phyloP scores from a whole-genome alignment of 768 basidiomycete genomes.

The Trametes elegans region DNA sequence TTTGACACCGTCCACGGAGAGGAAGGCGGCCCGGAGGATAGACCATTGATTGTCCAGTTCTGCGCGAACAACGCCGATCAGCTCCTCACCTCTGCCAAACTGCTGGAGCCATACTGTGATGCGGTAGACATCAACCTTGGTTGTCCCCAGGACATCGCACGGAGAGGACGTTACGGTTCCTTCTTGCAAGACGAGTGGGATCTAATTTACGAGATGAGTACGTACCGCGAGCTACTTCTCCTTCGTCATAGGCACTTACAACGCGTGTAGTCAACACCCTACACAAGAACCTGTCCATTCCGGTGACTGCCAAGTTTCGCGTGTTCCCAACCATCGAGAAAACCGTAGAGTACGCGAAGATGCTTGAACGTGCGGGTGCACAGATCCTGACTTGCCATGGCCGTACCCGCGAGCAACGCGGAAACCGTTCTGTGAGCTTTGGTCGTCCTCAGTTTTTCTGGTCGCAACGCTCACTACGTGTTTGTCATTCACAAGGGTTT shows the following conservation, averaged over 20 bases:
- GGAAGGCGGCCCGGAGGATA: conserved; percentile 77
- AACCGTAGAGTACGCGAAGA: conserved; percentile 91
- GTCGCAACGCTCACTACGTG: not conserved
- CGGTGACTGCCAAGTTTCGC: conserved; percentile 95
- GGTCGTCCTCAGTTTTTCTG: conserved; percentile 1
- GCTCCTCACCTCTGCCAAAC: conserved; percentile 73
- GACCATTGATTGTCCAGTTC: conserved; percentile 91
- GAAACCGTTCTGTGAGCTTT: conserved; percentile 70
- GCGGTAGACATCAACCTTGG: conserved; percentile 94
- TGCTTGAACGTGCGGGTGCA: conserved; percentile 94
- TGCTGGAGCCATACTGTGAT: conserved; percentile 79
- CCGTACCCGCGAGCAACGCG: conserved; percentile 86
- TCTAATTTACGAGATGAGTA: conserved; percentile 76
- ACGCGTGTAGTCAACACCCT: conserved; percentile 70
- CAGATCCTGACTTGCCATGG: conserved; percentile 96
- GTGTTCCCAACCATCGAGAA: conserved; percentile 83
- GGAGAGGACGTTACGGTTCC: conserved; percentile 80
- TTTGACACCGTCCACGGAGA: conserved; percentile 74
- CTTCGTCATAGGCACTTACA: not conserved
- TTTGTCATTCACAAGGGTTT: conserved; percentile 51
- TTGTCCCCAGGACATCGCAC: conserved; percentile 95
- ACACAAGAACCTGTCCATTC: conserved; percentile 80
- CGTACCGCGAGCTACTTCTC: conserved; percentile 24
- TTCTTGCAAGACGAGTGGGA: conserved; percentile 97
- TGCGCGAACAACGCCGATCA: conserved; percentile 86